phyloP scores from a whole-genome alignment of 2,329 filamentous ascomycete genomes.

The Raffaelea ambrosiae region DNA sequence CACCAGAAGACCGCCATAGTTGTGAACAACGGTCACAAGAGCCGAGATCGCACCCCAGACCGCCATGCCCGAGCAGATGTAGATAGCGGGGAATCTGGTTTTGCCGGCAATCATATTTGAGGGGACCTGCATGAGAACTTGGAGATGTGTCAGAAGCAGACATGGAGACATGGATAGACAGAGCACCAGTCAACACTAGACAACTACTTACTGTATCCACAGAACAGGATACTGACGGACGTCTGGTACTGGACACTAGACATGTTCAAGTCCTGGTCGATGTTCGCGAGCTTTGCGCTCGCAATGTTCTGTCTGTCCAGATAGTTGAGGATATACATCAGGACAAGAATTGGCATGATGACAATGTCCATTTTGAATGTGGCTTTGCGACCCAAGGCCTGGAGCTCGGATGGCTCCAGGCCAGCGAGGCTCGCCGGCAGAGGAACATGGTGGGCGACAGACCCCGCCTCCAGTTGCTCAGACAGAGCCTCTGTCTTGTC shows the following conservation, averaged over 20 bases:
- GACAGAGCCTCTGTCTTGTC: not conserved
- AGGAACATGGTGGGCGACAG: not conserved
- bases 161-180: not conserved
- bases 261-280: conserved; percentile 22
- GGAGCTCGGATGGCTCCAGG: not conserved
- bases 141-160: not conserved
- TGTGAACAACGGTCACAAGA: conserved; percentile 37
- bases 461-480: not conserved
- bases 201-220: conserved; percentile 21
- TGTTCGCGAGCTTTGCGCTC: conserved; percentile 22
- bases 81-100: conserved; percentile 34
- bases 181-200: not conserved
- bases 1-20: conserved; percentile 34
- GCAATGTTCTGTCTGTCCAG: conserved; percentile 23
- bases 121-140: conserved; percentile 24
- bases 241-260: conserved; percentile 28
- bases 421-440: not conserved
- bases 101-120: conserved; percentile 26
- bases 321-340: conserved; percentile 21
- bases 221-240: conserved; percentile 25
- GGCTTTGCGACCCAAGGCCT: not conserved
- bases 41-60: conserved; percentile 42
- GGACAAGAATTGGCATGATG: conserved; percentile 17
- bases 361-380: conserved; percentile 16
- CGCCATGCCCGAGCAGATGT: conserved; percentile 40